Evolutionary conservation across 352 stramenopile species (phyloP).

Genomic region (Aphanomyces astaci): DNA sequence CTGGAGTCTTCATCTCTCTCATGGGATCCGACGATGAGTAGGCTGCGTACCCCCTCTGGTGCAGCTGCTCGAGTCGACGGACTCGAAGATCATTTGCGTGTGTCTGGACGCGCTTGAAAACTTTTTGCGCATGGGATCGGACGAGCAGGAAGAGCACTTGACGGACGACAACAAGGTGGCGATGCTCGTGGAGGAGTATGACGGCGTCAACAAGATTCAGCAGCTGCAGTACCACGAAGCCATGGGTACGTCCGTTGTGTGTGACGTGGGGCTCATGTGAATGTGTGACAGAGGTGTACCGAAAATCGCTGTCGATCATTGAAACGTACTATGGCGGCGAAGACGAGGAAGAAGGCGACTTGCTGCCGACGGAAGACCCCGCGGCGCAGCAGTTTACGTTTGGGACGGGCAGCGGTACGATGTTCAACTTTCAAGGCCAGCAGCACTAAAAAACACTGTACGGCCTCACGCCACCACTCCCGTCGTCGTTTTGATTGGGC

Average conservation of each 20-base stretch:
- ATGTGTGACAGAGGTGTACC: slow-evolving; percentile 71
- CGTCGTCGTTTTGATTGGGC: not conserved
- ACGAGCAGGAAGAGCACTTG: slow-evolving; percentile 80
- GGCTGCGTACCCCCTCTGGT: slow-evolving; percentile 96
- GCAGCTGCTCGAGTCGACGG: slow-evolving; percentile 87
- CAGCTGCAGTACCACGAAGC: slow-evolving; percentile 96
- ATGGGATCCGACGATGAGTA: slow-evolving; percentile 16
- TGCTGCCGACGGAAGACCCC: slow-evolving; percentile 44
- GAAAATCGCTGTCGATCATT: slow-evolving; percentile 93
- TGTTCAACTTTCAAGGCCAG: slow-evolving; percentile 24
- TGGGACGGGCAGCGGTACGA: slow-evolving; percentile 29
- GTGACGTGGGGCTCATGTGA: not conserved
- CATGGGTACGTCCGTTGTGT: slow-evolving; percentile 66
- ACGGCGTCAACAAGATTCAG: slow-evolving; percentile 96
- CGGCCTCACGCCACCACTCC: not conserved
- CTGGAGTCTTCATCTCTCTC: not conserved
- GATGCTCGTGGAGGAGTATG: slow-evolving; percentile 92
- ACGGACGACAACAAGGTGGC: slow-evolving; percentile 92
- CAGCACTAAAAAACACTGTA: not conserved
- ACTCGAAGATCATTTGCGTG: slow-evolving; percentile 96
- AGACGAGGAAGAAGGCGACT: slow-evolving; percentile 86
- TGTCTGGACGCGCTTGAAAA: slow-evolving; percentile 97
- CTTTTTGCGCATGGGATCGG: slow-evolving; percentile 65
- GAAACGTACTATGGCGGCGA: slow-evolving; percentile 97
- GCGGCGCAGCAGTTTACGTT: slow-evolving; percentile 56